Percentiles rank a stretch among this genome's conserved stretches.
Conservation (phyloP, 2,329 filamentous ascomycete species). For the Passalora sequoiae region DNA sequence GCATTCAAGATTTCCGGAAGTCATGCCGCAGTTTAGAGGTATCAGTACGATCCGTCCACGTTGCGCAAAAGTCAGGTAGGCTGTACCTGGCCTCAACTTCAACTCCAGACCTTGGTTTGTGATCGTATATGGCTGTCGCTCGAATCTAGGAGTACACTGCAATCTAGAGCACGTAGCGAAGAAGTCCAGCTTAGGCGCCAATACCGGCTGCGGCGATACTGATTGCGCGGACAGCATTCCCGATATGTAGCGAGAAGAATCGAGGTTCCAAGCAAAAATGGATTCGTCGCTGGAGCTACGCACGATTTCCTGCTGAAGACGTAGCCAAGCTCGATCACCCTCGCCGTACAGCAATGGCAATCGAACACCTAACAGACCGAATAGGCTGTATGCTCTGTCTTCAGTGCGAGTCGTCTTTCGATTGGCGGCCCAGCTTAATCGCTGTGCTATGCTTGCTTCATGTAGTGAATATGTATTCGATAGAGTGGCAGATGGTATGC, state of each 20-base stretch:
- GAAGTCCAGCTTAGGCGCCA: not conserved
- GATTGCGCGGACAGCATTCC: too few species aligned
- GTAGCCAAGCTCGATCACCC: conserved; percentile 1
- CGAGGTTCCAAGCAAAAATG: conserved; percentile 1
- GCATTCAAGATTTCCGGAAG: not conserved
- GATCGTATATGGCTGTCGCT: conserved; percentile 1
- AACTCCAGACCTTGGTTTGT: conserved; percentile 5
- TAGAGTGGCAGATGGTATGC: not conserved
- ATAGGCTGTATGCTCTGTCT: conserved; percentile 42
- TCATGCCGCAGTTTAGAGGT: conserved; percentile 1
- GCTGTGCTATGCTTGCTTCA: conserved; percentile 4
- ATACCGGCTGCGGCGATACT: not conserved
- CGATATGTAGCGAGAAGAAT: too few species aligned
- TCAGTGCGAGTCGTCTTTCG: conserved; percentile 26
- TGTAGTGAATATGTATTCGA: not conserved
- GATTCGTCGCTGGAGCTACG: conserved; percentile 1
- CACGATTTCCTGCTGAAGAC: conserved; percentile 8
- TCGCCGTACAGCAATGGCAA: conserved; percentile 28
- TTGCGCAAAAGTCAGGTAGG: not conserved
- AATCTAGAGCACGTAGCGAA: not conserved
- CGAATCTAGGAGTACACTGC: not conserved
- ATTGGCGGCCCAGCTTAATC: conserved; percentile 9
- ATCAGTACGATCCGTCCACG: not conserved
- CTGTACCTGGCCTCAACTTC: not conserved
- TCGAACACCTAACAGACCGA: conserved; percentile 42